Evolutionary conservation across 2,329 filamentous ascomycete species (phyloP).

Genomic region (Paecilomyces fulvus): DNA sequence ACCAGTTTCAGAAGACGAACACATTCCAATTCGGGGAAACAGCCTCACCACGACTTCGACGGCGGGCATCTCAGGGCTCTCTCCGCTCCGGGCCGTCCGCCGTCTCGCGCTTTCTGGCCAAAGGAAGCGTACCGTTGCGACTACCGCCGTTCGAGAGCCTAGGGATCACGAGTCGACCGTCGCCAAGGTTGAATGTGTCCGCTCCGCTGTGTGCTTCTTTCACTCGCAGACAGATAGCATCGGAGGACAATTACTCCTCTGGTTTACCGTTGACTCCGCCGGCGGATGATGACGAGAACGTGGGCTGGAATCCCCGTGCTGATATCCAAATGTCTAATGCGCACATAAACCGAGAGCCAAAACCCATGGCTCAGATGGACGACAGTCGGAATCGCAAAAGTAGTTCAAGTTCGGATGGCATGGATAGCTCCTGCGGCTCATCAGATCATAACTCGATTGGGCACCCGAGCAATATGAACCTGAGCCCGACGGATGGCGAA

Average conservation of each 20-base stretch:
- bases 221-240: constrained; percentile 3
- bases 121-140: constrained; percentile 33
- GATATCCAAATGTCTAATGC: constrained; percentile 23
- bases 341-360: constrained; percentile 17
- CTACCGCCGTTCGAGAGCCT: constrained; percentile 47
- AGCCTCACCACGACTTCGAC: constrained; percentile 14
- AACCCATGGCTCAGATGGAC: constrained; percentile 19
- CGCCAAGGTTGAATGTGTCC: not conserved
- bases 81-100: constrained; percentile 25
- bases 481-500: constrained; percentile 17
- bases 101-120: constrained; percentile 28
- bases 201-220: not conserved
- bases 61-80: constrained; percentile 30
- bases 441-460: constrained; percentile 22
- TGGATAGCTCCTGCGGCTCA: constrained; percentile 21
- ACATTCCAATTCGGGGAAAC: not conserved
- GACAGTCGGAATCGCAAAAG: constrained; percentile 21
- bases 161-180: constrained; percentile 36
- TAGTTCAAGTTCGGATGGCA: constrained; percentile 16
- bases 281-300: constrained; percentile 28
- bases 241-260: constrained; percentile 22
- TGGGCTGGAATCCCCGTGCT: constrained; percentile 28
- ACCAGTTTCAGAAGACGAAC: not conserved
- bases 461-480: constrained; percentile 22
- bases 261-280: constrained; percentile 34